These are phyloP conservation scores for Magnaporthales sp. DNA, from an alignment of 2,329 filamentous ascomycete species.

Conservation along the genomic window DNA sequence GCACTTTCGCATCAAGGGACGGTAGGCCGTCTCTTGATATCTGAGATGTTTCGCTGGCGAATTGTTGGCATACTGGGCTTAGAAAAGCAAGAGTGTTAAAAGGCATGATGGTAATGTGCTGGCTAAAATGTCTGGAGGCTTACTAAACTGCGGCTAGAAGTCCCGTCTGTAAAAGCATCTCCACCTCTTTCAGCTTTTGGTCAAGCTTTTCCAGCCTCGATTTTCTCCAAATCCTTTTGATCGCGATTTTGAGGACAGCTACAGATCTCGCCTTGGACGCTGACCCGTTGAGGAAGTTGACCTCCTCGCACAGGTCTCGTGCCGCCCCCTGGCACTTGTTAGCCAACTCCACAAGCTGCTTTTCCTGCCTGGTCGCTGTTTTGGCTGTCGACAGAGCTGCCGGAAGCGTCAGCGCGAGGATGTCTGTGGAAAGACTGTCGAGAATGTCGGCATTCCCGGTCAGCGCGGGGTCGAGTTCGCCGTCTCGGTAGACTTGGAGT, in stretches of 20 bases:
- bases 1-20: background rate
- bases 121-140: too few species aligned
- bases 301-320: background rate
- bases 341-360: background rate
- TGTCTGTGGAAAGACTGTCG: too few species aligned
- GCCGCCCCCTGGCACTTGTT: background rate
- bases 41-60: background rate
- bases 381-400: too few species aligned
- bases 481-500: slow-evolving; percentile 11
- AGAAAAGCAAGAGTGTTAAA: too few species aligned
- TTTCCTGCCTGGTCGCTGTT: background rate
- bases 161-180: background rate
- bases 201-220: slow-evolving; percentile 11
- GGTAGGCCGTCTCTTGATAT: background rate
- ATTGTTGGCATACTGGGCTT: background rate
- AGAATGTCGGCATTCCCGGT: too few species aligned
- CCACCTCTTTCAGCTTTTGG: slow-evolving; percentile 9
- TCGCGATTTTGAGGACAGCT: background rate
- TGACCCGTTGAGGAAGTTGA: background rate
- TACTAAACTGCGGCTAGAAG: background rate
- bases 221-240: slow-evolving; percentile 14
- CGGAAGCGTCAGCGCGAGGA: too few species aligned
- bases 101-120: too few species aligned
- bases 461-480: background rate
- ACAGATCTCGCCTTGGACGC: background rate